Evolutionary conservation across 805 yeast species (phyloP).

Genomic region (Suhomyces vadensis): DNA sequence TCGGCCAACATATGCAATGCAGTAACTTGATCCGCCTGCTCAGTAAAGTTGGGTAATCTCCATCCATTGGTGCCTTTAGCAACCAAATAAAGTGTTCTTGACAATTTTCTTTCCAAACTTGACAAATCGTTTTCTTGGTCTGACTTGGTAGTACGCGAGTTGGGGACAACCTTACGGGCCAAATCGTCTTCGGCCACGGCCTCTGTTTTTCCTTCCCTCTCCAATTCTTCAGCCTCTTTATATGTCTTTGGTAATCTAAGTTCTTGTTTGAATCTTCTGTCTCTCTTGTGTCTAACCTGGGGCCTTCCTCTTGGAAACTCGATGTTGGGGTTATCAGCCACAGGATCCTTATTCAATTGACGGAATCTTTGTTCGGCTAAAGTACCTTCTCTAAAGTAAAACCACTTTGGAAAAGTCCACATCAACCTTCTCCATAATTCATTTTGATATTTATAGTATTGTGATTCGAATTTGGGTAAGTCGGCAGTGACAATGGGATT

Average conservation of each 20-base stretch:
- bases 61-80: conserved; percentile 58
- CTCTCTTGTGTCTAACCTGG: conserved; percentile 84
- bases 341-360: conserved; percentile 74
- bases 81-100: conserved; percentile 76
- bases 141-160: conserved; percentile 75
- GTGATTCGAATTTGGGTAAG: conserved; percentile 65
- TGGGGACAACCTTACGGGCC: conserved; percentile 66
- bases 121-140: conserved; percentile 62
- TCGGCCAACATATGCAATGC: conserved; percentile 76
- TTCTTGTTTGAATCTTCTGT: conserved; percentile 78
- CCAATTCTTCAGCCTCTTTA: conserved; percentile 33
- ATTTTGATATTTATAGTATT: conserved; percentile 78
- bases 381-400: conserved; percentile 87
- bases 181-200: conserved; percentile 46
- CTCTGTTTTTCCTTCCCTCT: conserved; percentile 8
- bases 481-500: conserved; percentile 84
- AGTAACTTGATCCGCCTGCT: conserved; percentile 30
- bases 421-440: conserved; percentile 86
- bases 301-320: conserved; percentile 85
- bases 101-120: conserved; percentile 76
- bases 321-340: conserved; percentile 68
- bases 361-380: conserved; percentile 79
- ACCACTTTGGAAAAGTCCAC: conserved; percentile 98
- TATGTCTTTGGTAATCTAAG: conserved; percentile 72
- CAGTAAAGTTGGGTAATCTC: conserved; percentile 76